phyloP scores from a whole-genome alignment of 192 early-diverging fungal species.

The Entomortierella parvispora region DNA sequence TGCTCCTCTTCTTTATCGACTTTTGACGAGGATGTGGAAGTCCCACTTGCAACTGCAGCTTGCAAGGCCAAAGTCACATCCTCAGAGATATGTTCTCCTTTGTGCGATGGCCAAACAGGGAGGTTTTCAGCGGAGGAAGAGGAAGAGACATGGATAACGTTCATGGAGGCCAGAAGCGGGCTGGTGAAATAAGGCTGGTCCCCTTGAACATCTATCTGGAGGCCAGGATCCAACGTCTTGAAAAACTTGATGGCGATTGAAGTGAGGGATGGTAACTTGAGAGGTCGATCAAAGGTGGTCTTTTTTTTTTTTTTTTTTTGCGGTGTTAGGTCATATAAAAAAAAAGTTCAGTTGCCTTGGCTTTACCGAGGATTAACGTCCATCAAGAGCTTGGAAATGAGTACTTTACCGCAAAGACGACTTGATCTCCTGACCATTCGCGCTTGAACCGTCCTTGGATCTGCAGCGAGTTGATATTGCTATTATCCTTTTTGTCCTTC shows the following conservation, averaged over 20 bases:
- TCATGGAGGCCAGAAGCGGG: constrained; percentile 15
- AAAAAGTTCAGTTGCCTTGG: background rate
- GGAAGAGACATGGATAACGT: constrained; percentile 13
- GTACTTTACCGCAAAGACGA: constrained; percentile 25
- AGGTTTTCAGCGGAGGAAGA: background rate
- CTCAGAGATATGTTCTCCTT: constrained; percentile 7
- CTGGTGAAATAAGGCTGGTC: constrained; percentile 16
- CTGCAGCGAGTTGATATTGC: constrained; percentile 12
- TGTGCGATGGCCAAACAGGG: constrained; percentile 6
- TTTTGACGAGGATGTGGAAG: background rate
- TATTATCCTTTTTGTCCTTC: background rate
- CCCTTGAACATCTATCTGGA: constrained; percentile 17
- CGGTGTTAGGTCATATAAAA: background rate
- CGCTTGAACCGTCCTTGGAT: constrained; percentile 36
- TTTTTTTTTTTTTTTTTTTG: background rate
- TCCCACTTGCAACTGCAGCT: background rate
- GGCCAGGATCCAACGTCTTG: constrained; percentile 17
- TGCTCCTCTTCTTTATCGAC: background rate
- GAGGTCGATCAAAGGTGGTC: constrained; percentile 16
- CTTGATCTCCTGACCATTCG: constrained; percentile 33
- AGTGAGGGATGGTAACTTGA: constrained; percentile 17
- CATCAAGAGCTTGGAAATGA: background rate
- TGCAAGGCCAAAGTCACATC: background rate
- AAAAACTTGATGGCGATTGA: constrained; percentile 26
- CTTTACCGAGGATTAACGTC: too few species aligned